A percentile compares a stretch with the other conserved stretches of the same genome.
Conservation (phyloP, 2,329 filamentous ascomycete species). For the Cordyceps fumosorosea region DNA sequence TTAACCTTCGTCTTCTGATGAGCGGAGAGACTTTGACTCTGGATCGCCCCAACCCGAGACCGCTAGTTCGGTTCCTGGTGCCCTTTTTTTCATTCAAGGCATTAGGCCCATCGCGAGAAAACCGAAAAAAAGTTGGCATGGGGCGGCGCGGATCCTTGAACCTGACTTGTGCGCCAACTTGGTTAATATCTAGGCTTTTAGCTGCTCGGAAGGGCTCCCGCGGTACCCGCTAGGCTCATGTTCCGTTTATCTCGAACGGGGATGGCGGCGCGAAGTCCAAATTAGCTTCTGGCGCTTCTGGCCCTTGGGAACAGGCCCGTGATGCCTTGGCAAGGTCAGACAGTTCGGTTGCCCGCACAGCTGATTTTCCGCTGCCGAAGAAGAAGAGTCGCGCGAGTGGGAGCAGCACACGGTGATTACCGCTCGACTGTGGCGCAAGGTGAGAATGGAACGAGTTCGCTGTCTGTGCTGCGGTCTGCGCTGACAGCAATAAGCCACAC, state of each 20-base stretch:
- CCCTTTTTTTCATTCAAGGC: neutral
- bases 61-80: neutral
- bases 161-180: neutral
- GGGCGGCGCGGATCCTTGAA: constrained; percentile 1
- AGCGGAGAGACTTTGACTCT: neutral
- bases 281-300: neutral
- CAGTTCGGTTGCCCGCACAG: neutral
- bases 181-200: neutral
- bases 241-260: neutral
- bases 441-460: neutral
- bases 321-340: neutral
- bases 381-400: neutral
- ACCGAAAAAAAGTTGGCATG: neutral
- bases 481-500: neutral
- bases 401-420: constrained; percentile 1
- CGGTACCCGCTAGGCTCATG: neutral
- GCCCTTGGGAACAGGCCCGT: neutral
- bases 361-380: neutral
- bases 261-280: neutral
- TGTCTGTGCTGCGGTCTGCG: neutral
- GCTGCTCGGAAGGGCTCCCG: constrained; percentile 5
- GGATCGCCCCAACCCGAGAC: neutral
- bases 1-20: neutral
- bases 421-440: neutral
- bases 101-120: neutral